Evolutionary conservation across 108 stramenopile species (phyloP), one percentile per base, ranked within the genome.

Genomic region (Fistulifera pelliculosa): DNA sequence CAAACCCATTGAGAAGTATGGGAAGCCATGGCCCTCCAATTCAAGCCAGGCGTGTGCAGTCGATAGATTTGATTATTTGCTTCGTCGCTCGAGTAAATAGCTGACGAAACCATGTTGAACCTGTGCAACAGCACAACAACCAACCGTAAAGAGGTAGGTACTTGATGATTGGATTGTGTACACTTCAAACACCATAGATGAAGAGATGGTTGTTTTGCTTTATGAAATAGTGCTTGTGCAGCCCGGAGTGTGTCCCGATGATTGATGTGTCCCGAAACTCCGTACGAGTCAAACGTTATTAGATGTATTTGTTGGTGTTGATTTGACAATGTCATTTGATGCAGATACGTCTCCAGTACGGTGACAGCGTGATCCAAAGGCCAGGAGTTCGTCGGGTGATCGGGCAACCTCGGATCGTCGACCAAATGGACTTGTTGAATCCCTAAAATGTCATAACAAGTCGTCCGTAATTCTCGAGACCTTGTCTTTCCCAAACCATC

Each of bases 1-100:
- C 90, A 91, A 18, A 91, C 90, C 56, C 83, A 91, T 61, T 91
- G 90, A 52, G 79, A 83, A 13, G 57, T 45, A 54, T 91, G 90
- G 2, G 77, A 73, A 16, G 80, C 68, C 90, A 91, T 91, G 17
- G 83, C 76, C 27, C 48, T 68, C 85, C 89, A 90, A 41, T 80
- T 80, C 6, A 77, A 52, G 1, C 27, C 14, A 11, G 83, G 83
- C 21, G 73, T 43, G 15, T 60, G 52, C 50, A 63, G 19, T 27
- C 62, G 65, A 52, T 42, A 64, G 0, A 62, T 49, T 11, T 27
- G 49, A 19, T n/a, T 12, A 27, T 66, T 42, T 23, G 7, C 10
- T 35, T 54, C 31, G 22, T 25, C 25, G 24, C 1, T 51, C 21
- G 24, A 3, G 5, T n/a, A 3, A 51, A 51, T 5, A 7, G 25